Evolutionary conservation across 2,329 filamentous ascomycete genomes (phyloP), one percentile per base, ranked within the genome.

Genomic region (Aspergillaceae sp.): DNA sequence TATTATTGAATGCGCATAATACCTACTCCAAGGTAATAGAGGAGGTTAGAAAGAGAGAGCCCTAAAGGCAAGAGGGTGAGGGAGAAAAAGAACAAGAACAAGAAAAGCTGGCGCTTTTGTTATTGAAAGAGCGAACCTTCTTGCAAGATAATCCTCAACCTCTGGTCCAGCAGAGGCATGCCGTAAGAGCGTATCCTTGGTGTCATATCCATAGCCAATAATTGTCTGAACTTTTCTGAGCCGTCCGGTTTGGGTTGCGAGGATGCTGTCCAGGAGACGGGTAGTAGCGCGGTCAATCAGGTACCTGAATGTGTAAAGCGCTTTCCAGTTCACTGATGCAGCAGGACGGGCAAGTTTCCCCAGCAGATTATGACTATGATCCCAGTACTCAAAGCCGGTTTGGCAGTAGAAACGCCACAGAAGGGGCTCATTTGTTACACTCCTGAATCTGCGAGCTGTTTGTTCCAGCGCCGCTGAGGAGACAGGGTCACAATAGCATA

Each of bases 371-470:
- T 89, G 84, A 38, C 73, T 70, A 2, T 74, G 65, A 49, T 84
- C 76, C 92, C 92, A 98, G 66, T 82, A 87, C 46, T 67, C 75
- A 70, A 89, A 96, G 46, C 74, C 71, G 33, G 68, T 67, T 45
- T 70, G 66, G 65, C 92, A 97, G 62, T 91, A 80, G 56, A 78
- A 69, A 51, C 82, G 82, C 91, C 92, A 97, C 44, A 96, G 74
- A 28, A 90, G 70, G 5, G 83, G 80, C 48, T 87, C 84, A 55
- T 82, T 80, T 35, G 81, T 77, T 46, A 94, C 71, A 41, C 74
- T 72, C 56, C 80, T 72, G 56, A 91, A 76, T 48, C 80, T 79
- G 54, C 72, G 79, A 26, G 79, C 87, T 7, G 84, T 74, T 28
- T 72, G 54, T 76, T 83, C 59, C 67, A 79, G 61, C 69, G 73